Base-by-base conservation (phyloP, 148 eudicot species). In the Camellia japonica region DNA sequence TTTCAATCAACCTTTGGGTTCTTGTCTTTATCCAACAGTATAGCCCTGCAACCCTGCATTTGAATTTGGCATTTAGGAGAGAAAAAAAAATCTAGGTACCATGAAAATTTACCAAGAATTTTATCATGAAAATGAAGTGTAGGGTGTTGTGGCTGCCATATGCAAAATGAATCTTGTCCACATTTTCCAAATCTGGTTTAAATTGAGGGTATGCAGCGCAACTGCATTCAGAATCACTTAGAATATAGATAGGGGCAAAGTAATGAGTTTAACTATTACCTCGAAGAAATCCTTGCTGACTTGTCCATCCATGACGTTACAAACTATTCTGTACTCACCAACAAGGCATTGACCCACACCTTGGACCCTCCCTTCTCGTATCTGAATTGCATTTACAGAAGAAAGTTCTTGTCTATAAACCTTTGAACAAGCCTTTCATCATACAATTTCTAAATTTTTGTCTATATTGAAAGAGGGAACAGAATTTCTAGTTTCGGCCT, bases 281-380 rank as follows among this genome's bases (percentile, higher is more conserved):
- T 95, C 98, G 46, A 87, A 70, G 78, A 95, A 88, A 83, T 93
- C 98, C 86, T 87, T 86, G 96, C 93, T 90, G 73, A 90, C 18
- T 82, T 89, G 84, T 80, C 91, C 98, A 69, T 62, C 83, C 89
- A 93, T 77, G 80, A 90, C 90, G 76, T 84, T 80, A 79, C 96
- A 93, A 83, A 90, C 94, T 90, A 93, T 91, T 77, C 98, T 85
- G 84, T 90, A 95, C 80, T 95, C 98, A 42, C 94, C 90, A 18
- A 83, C 84, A 78, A 95, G 94, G 90, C 98, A 95, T 83, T 88
- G 89, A 47, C 93, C 96, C 64, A 95, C 84, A 73, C 96, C 97
- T 81, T 91, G 94, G 70, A 89, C 93, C 86, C 98, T 89, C 20
- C 98, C 98, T 91, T 91, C 92, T 84, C 97, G 87, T 73, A 95